Evolutionary conservation across 345 rosid species (phyloP).

Genomic region (Bruguiera gymnorhiza): DNA sequence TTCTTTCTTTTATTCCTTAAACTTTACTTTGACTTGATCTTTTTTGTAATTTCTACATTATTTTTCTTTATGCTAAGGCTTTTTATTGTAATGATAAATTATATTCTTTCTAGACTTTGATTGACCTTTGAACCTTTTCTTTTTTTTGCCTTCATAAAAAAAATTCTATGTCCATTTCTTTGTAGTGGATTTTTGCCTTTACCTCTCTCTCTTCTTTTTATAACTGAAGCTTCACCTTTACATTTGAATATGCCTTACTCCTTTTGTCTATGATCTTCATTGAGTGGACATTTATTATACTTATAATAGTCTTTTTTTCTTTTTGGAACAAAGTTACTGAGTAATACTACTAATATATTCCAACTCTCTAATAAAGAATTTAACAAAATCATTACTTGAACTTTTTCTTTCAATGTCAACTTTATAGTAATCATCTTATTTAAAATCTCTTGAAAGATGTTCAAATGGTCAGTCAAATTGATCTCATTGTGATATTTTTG

Average conservation of each 20-base stretch:
- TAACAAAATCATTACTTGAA: background rate
- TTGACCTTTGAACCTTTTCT: background rate
- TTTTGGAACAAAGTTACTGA: conserved; percentile 2
- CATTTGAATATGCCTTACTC: background rate
- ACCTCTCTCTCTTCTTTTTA: background rate
- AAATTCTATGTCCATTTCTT: background rate
- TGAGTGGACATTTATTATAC: background rate
- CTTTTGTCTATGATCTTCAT: conserved; percentile 8
- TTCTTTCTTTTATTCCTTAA: background rate
- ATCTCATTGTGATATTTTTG: too few relatives aligned
- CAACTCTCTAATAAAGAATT: conserved; percentile 5
- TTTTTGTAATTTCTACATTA: background rate
- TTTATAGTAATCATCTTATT: background rate
- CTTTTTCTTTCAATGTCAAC: background rate
- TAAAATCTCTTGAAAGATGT: background rate
- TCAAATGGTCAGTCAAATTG: too few relatives aligned
- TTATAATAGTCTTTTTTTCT: background rate
- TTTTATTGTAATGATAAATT: background rate
- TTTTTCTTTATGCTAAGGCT: background rate
- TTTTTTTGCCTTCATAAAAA: background rate
- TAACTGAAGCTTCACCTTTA: background rate
- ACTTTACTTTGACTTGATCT: background rate
- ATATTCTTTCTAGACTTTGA: background rate
- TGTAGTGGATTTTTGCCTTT: background rate
- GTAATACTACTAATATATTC: conserved; percentile 4